Conservation (phyloP, 371 early-diverging fungal species). For the Dichotomocladium elegans region DNA sequence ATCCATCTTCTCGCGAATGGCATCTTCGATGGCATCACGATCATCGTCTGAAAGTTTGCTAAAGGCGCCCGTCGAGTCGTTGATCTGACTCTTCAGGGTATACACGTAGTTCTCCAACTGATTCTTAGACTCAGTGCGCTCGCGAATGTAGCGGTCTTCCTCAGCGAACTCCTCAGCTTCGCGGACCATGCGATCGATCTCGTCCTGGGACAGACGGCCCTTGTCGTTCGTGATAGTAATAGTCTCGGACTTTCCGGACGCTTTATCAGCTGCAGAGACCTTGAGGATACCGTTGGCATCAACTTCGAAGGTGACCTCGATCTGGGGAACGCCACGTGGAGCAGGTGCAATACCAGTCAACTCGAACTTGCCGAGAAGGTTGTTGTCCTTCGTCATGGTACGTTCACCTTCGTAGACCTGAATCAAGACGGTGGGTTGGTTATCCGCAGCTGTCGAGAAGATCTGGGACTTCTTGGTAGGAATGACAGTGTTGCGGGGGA, state of each 20-base stretch:
- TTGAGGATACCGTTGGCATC: slow-evolving; percentile 98
- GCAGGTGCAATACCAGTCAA: slow-evolving; percentile 82
- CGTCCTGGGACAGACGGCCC: slow-evolving; percentile 92
- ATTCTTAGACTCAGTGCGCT: slow-evolving; percentile 86
- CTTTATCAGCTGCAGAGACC: slow-evolving; percentile 96
- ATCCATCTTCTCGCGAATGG: slow-evolving; percentile 84
- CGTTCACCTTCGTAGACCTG: slow-evolving; percentile 98
- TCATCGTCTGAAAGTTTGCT: slow-evolving; percentile 78
- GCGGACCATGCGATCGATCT: slow-evolving; percentile 95
- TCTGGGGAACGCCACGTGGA: slow-evolving; percentile 88
- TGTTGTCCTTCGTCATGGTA: slow-evolving; percentile 95
- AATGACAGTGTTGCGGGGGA: slow-evolving; percentile 96
- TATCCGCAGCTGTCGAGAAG: slow-evolving; percentile 99
- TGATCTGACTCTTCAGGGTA: slow-evolving; percentile 74
- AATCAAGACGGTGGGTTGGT: slow-evolving; percentile 96
- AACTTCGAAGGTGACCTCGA: slow-evolving; percentile 94
- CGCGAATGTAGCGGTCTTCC: slow-evolving; percentile 81
- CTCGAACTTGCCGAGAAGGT: slow-evolving; percentile 95
- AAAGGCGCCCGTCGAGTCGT: slow-evolving; percentile 63
- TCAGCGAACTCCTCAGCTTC: slow-evolving; percentile 91
- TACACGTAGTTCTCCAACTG: slow-evolving; percentile 82
- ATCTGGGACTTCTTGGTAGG: slow-evolving; percentile 98
- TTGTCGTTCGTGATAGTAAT: slow-evolving; percentile 95
- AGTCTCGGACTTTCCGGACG: slow-evolving; percentile 91
- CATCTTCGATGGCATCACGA: slow-evolving; percentile 85